phyloP scores from a whole-genome alignment of 495 filamentous ascomycete genomes.

The Parmelia sp. region DNA sequence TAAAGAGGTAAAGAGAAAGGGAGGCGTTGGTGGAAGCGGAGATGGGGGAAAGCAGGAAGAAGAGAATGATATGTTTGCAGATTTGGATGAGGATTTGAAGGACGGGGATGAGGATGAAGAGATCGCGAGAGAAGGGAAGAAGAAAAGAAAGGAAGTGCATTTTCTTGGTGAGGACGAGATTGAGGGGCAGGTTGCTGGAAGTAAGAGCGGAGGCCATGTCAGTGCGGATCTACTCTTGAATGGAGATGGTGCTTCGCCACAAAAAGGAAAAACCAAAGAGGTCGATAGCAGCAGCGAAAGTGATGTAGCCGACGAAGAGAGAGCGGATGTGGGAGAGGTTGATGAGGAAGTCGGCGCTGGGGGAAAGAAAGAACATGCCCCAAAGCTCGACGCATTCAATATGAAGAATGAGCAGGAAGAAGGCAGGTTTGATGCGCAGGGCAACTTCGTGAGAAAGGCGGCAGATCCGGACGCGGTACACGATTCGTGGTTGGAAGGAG shows the following conservation, averaged over 20 bases:
- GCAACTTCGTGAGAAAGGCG: conserved; percentile 89
- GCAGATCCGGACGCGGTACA: conserved; percentile 83
- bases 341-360: conserved; percentile 88
- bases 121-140: conserved; percentile 50
- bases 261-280: conserved; percentile 31
- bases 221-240: conserved; percentile 46
- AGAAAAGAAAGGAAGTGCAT: conserved; percentile 64
- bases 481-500: conserved; percentile 84
- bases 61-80: conserved; percentile 88
- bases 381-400: conserved; percentile 95
- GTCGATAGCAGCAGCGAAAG: conserved; percentile 52
- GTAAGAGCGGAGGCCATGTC: conserved; percentile 65
- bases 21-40: conserved; percentile 23
- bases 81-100: conserved; percentile 54
- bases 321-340: conserved; percentile 60
- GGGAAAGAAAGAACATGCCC: conserved; percentile 85
- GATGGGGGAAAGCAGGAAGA: conserved; percentile 53
- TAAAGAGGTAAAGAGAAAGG: conserved; percentile 42
- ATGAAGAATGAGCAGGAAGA: conserved; percentile 88
- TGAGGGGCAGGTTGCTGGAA: conserved; percentile 71
- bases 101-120: conserved; percentile 47
- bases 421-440: conserved; percentile 79
- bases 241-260: conserved; percentile 30
- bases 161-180: conserved; percentile 75
- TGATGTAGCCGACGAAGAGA: conserved; percentile 66